Base-by-base conservation (phyloP, 257 asterid species). In the Solanum appendiculatum region DNA sequence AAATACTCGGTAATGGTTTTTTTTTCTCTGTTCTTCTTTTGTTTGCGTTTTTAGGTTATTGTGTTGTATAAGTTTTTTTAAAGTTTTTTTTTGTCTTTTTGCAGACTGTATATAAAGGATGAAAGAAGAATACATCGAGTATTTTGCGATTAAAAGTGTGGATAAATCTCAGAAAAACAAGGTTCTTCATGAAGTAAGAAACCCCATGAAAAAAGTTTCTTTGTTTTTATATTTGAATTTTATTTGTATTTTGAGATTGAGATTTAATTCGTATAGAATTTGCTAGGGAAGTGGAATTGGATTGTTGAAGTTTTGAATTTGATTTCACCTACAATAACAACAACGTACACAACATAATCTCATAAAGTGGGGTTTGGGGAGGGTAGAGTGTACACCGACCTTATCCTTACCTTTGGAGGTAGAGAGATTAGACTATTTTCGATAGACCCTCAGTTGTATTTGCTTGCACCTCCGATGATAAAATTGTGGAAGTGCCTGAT, bases 71-170 rank as follows among this genome's bases (percentile, higher is more conserved):
- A 37, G 29, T 14, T 18, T 60, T 74, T 73, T 83, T 36, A n/a
- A n/a, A n/a, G n/a, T 36, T 1, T 36, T 36, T 42, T 11, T 2
- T 42, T 44, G 51, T 44, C 18, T 44, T 56, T 25, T 54, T 85
- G 86, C 94, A 96, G 98, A 95, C 99, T 63, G 98, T 97, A 29
- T 97, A 97, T 82, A 96, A 97, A 92, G 99, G 99, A 68, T 89
- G 98, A 70, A 96, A 94, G 95, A 97, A 97, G 97, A 97, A 94
- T 94, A 95, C 98, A 94, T 96, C 3, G 97, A 96, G 90, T 96
- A 97, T 86, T 97, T 87, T 84, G 99, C 98, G 5, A 93, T 97
- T 68, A 97, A 97, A 94, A 97, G 99, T 89, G 98, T 97, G 29
- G 99, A 97, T 60, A 97, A 97, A 90, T 91, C 97, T 82, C 98